Conservation (phyloP, 148 eudicot species). For the Camellia sinensis region DNA sequence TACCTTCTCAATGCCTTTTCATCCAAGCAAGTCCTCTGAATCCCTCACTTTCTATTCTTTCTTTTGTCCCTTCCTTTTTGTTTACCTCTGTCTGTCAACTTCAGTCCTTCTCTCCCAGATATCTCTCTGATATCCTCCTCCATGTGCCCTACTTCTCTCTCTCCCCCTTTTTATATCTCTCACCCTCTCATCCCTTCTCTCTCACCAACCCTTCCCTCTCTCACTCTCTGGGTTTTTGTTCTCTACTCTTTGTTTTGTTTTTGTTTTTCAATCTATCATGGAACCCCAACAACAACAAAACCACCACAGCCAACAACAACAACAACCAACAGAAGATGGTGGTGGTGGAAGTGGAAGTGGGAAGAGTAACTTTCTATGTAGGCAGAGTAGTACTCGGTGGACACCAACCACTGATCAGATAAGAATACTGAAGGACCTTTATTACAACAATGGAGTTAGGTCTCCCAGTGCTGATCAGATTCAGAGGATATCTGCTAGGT, state of each 20-base stretch:
- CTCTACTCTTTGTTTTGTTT: slow-evolving; percentile 11
- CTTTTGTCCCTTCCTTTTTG: slow-evolving; percentile 86
- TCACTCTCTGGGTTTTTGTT: slow-evolving; percentile 3
- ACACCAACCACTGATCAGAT: too few species aligned
- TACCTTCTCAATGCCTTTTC: slow-evolving; percentile 48
- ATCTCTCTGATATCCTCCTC: slow-evolving; percentile 49
- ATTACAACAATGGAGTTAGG: too few species aligned
- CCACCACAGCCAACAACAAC: slow-evolving; percentile 16
- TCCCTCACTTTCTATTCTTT: slow-evolving; percentile 55
- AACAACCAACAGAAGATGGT: slow-evolving; percentile 15
- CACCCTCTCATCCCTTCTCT: background rate
- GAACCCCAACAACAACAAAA: slow-evolving; percentile 40
- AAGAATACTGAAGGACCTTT: too few species aligned
- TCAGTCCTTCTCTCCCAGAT: slow-evolving; percentile 96
- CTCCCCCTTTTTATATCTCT: slow-evolving; percentile 16
- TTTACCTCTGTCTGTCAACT: slow-evolving; percentile 53
- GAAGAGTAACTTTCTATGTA: slow-evolving; percentile 45
- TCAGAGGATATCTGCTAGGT: too few species aligned
- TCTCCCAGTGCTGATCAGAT: too few species aligned
- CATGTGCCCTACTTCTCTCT: slow-evolving; percentile 24
- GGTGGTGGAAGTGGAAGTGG: slow-evolving; percentile 18
- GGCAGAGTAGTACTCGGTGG: slow-evolving; percentile 53
- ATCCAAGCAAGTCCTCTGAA: slow-evolving; percentile 59
- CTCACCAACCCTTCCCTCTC: slow-evolving; percentile 15
- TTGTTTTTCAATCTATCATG: slow-evolving; percentile 26